Conservation (phyloP, 2,329 filamentous ascomycete species). For the Clonostachys byssicola region DNA sequence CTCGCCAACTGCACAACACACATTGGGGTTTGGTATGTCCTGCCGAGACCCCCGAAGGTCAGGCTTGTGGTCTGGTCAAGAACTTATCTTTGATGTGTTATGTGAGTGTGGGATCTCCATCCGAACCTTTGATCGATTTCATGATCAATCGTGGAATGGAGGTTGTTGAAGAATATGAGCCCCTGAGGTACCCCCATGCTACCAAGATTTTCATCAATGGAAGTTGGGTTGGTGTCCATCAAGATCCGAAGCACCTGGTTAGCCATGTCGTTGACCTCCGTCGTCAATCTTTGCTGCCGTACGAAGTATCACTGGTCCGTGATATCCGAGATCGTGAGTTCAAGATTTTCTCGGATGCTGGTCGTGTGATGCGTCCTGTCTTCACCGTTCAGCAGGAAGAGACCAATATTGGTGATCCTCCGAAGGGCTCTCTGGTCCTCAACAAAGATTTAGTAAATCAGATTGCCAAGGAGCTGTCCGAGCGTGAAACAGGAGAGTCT, state of each 20-base stretch:
- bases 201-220: conserved; percentile 99
- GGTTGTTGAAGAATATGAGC: conserved; percentile 91
- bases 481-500: conserved; percentile 46
- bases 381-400: conserved; percentile 91
- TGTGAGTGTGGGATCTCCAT: conserved; percentile 90
- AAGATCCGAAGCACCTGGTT: conserved; percentile 82
- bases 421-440: conserved; percentile 70
- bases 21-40: conserved; percentile 98
- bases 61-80: conserved; percentile 97
- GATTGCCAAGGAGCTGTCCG: conserved; percentile 69
- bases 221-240: conserved; percentile 94
- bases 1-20: conserved; percentile 95
- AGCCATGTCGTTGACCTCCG: conserved; percentile 73
- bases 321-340: conserved; percentile 97
- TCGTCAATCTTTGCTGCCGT: conserved; percentile 77
- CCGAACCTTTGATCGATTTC: conserved; percentile 87
- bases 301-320: conserved; percentile 90
- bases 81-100: conserved; percentile 98
- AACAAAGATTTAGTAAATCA: conserved; percentile 77
- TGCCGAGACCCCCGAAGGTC: conserved; percentile 95
- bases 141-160: conserved; percentile 97
- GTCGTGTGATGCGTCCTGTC: conserved; percentile 87
- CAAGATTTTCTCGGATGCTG: conserved; percentile 97
- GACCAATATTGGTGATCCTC: conserved; percentile 55
- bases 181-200: conserved; percentile 78